Percentiles rank a stretch among this genome's conserved stretches.
These are phyloP conservation scores for Barbatosphaeria neglecta DNA, from an alignment of 495 filamentous ascomycete genomes.

Conservation along the genomic window DNA sequence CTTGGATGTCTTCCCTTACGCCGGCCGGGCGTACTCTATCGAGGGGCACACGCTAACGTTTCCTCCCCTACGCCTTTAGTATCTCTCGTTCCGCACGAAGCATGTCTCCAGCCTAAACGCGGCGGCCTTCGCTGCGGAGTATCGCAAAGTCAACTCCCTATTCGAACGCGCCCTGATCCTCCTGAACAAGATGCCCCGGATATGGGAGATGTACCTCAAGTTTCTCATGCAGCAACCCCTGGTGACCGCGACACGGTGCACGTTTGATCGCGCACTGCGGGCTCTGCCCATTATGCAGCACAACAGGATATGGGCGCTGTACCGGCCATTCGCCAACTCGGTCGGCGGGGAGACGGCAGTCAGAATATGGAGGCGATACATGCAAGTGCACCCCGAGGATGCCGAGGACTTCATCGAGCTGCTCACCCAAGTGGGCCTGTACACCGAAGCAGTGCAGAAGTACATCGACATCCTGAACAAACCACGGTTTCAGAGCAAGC, in stretches of 20 bases:
- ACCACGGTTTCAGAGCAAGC: constrained; percentile 79
- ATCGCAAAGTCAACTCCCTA: constrained; percentile 84
- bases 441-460: constrained; percentile 84
- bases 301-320: constrained; percentile 91
- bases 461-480: constrained; percentile 95
- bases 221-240: constrained; percentile 87
- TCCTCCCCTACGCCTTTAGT: no score
- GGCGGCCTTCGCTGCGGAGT: constrained; percentile 69
- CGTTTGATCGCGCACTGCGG: constrained; percentile 88
- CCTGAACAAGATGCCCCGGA: constrained; percentile 96
- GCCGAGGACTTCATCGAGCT: constrained; percentile 90
- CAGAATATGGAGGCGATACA: constrained; percentile 89
- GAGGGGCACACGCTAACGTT: no score
- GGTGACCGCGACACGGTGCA: constrained; percentile 77
- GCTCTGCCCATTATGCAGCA: constrained; percentile 96
- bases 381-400: constrained; percentile 96
- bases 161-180: constrained; percentile 91
- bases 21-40: no score
- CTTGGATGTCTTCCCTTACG: no score
- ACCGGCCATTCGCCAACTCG: constrained; percentile 84
- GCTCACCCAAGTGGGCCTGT: constrained; percentile 67
- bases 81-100: constrained; percentile 73
- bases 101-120: constrained; percentile 79
- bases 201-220: constrained; percentile 96
- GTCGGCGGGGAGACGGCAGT: constrained; percentile 85